Conservation (phyloP, 352 stramenopile genomes). For the Globisporangium sylvaticum region DNA sequence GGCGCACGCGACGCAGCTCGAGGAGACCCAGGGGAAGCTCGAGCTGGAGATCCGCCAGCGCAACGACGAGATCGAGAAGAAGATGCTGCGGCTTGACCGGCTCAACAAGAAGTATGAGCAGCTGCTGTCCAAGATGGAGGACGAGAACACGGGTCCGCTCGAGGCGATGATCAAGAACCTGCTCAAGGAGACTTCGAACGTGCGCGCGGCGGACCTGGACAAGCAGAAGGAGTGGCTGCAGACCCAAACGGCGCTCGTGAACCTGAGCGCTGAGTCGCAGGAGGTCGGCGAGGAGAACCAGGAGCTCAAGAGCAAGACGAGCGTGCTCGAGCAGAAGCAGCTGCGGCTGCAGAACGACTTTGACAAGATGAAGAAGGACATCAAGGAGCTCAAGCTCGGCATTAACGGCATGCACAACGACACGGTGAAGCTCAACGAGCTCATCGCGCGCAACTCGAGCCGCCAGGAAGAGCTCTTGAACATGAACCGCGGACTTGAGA, state of each 20-base stretch:
- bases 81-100: slow-evolving; percentile 90
- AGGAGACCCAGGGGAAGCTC: slow-evolving; percentile 83
- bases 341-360: slow-evolving; percentile 85
- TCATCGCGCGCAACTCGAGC: slow-evolving; percentile 87
- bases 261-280: slow-evolving; percentile 85
- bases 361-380: slow-evolving; percentile 70
- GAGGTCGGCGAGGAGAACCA: slow-evolving; percentile 85
- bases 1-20: slow-evolving; percentile 83
- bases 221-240: slow-evolving; percentile 90
- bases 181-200: slow-evolving; percentile 78
- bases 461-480: slow-evolving; percentile 81
- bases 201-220: slow-evolving; percentile 59
- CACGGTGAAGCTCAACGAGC: slow-evolving; percentile 90
- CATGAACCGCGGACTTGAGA: slow-evolving; percentile 85
- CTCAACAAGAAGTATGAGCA: slow-evolving; percentile 95
- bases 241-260: slow-evolving; percentile 89
- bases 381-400: slow-evolving; percentile 70
- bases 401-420: slow-evolving; percentile 89
- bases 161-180: slow-evolving; percentile 93
- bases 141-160: slow-evolving; percentile 91
- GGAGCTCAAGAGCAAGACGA: slow-evolving; percentile 88
- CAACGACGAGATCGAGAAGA: slow-evolving; percentile 96
- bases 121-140: slow-evolving; percentile 84
- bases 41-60: slow-evolving; percentile 92
- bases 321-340: slow-evolving; percentile 89